Base-by-base conservation (phyloP, 495 filamentous ascomycete genomes). In the Venustampulla echinocandica region DNA sequence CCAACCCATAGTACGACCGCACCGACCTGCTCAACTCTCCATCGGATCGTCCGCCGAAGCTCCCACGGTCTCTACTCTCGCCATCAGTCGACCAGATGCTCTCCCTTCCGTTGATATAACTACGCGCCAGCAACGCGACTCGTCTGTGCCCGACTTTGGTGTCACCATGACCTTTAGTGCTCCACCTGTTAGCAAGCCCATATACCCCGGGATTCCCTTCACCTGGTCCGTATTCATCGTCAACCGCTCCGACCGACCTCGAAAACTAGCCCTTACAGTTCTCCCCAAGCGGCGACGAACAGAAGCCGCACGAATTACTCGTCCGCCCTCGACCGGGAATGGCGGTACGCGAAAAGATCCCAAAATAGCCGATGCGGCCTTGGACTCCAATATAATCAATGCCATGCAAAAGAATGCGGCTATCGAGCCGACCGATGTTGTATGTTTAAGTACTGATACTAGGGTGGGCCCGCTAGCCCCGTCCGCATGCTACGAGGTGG, bases 171-270 rank as follows among this genome's bases (percentile, higher is more conserved):
- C 88, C 15, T 77, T 85, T 49, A 79, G 79, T 9, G 81, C 76
- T 0, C 84, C 84, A 9, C 58, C 63, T 10, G 56, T 60, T 17
- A 61, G 65, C 39, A 60, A 65, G 11, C 42, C 53, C 2, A 78
- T 85, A 20, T 69, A 74, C 39, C 76, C 87, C 2, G 87, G 89
- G 3, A 76, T 87, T 30, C 74, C 79, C 10, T 95, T 97, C 61
- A 64, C 68, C n/a, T 95, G 90, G 90, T 73, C 76, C 32, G 77
- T 95, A 15, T 88, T 95, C 59, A 79, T 97, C 17, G 84, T 95
- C 41, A 97, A 97, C 61, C 82, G 85, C 22, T 66, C 53, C 39
- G 59, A 56, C 54, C 65, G 48, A 19, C 65, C 81, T 22, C 80
- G 86, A 9, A 93, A 90, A 57, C 76, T 97, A 20, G 81, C 85